phyloP scores from a whole-genome alignment of 2,329 filamentous ascomycete species.

The Talaromyces marneffei region DNA sequence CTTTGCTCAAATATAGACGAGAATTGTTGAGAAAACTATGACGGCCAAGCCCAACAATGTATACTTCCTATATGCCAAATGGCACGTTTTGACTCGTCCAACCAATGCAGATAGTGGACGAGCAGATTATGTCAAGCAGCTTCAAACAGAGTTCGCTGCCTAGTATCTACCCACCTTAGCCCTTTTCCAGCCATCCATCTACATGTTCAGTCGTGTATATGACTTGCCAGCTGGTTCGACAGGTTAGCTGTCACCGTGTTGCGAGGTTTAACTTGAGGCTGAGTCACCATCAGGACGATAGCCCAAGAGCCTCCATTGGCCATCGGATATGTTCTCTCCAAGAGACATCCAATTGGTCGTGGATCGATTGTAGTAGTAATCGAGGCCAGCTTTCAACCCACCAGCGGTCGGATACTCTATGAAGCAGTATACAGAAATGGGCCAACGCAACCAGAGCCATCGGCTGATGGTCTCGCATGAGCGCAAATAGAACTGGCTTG shows the following conservation, averaged over 20 bases:
- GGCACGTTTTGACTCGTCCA: conserved; percentile 3
- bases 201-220: not conserved
- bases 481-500: conserved; percentile 58
- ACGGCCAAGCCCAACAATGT: not conserved
- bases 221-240: not conserved
- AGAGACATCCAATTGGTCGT: conserved; percentile 17
- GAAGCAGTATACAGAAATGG: conserved; percentile 61
- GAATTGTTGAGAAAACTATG: not conserved
- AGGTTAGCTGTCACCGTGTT: not conserved
- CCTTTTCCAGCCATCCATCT: not conserved
- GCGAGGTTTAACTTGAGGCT: not conserved
- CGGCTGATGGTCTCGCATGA: conserved; percentile 55
- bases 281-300: conserved; percentile 1
- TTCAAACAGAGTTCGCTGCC: not conserved
- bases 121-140: not conserved
- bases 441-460: conserved; percentile 60
- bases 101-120: not conserved
- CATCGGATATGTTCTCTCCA: conserved; percentile 22
- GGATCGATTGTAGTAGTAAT: conserved; percentile 61
- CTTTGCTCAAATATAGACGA: not conserved
- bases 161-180: not conserved
- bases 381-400: conserved; percentile 62
- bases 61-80: not conserved
- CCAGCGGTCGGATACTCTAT: conserved; percentile 57
- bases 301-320: conserved; percentile 22